These are phyloP conservation scores for Cyclostephanos tholiformis DNA, from an alignment of 108 stramenopile genomes.

Conservation along the genomic window DNA sequence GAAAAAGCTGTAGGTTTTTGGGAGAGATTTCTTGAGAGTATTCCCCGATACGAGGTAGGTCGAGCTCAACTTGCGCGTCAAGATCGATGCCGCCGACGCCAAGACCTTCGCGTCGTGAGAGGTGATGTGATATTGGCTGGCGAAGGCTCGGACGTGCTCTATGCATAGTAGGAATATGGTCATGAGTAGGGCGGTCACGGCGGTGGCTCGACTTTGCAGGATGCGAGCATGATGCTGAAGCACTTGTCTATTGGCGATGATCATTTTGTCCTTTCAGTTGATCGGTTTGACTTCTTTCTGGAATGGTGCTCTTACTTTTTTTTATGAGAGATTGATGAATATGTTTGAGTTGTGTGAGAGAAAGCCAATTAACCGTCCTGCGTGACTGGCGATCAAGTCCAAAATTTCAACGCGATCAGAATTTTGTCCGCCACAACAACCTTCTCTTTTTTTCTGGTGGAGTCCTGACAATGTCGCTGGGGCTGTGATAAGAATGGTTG, in stretches of 20 bases:
- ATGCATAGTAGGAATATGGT: conserved; percentile 45
- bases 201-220: conserved; percentile 36
- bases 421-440: not conserved
- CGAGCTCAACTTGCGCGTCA: conserved; percentile 32
- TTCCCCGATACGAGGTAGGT: conserved; percentile 24
- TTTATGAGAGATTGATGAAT: conserved; percentile 5
- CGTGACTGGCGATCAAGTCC: not conserved
- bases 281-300: not conserved
- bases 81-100: conserved; percentile 39
- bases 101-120: conserved; percentile 46
- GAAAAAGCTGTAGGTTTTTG: conserved; percentile 14
- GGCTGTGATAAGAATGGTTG: too few species aligned
- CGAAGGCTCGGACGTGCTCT: conserved; percentile 48
- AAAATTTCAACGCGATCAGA: conserved; percentile 14
- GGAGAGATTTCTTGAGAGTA: conserved; percentile 21
- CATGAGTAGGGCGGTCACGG: conserved; percentile 49
- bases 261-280: conserved; percentile 11
- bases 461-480: not conserved
- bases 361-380: not conserved
- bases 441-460: not conserved
- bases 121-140: conserved; percentile 45
- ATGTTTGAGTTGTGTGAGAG: not conserved
- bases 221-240: conserved; percentile 31
- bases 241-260: conserved; percentile 23
- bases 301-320: not conserved